phyloP scores from a whole-genome alignment of 2,329 filamentous ascomycete species.

The Colletotrichum musicola region DNA sequence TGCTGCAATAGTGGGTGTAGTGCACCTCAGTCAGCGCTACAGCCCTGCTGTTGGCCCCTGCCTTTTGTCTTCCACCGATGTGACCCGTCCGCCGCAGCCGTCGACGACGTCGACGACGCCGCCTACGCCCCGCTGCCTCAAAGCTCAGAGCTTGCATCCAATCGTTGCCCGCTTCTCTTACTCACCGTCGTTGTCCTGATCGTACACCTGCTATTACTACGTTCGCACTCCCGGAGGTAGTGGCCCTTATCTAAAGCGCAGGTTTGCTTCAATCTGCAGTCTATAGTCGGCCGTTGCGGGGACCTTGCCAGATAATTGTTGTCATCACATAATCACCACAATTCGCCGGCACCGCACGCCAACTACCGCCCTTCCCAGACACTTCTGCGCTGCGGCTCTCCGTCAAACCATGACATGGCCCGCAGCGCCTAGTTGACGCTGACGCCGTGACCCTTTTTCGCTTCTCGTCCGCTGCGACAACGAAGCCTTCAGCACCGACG shows the following conservation, averaged over 20 bases:
- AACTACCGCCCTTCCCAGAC: not conserved
- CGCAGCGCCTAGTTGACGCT: slow-evolving; percentile 31
- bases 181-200: not conserved
- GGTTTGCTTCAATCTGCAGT: too few relatives aligned
- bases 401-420: slow-evolving; percentile 29
- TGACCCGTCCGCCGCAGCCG: too few relatives aligned
- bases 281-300: slow-evolving; percentile 2
- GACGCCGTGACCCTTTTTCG: slow-evolving; percentile 1
- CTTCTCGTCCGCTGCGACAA: slow-evolving; percentile 9
- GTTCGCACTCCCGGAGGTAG: too few relatives aligned
- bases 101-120: not conserved
- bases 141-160: not conserved
- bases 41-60: too few relatives aligned
- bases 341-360: slow-evolving; percentile 1
- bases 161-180: not conserved
- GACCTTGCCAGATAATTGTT: not conserved
- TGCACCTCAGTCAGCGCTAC: too few relatives aligned
- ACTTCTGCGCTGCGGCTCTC: not conserved
- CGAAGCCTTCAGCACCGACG: slow-evolving; percentile 1
- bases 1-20: too few relatives aligned
- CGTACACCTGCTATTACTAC: too few relatives aligned
- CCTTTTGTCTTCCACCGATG: too few relatives aligned
- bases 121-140: slow-evolving; percentile 9
- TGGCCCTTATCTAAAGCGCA: too few relatives aligned
- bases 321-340: not conserved